A percentile compares a stretch with the other conserved stretches of the same genome.
phyloP scores from a whole-genome alignment of 352 stramenopile genomes.

The Phytophthora rubi region DNA sequence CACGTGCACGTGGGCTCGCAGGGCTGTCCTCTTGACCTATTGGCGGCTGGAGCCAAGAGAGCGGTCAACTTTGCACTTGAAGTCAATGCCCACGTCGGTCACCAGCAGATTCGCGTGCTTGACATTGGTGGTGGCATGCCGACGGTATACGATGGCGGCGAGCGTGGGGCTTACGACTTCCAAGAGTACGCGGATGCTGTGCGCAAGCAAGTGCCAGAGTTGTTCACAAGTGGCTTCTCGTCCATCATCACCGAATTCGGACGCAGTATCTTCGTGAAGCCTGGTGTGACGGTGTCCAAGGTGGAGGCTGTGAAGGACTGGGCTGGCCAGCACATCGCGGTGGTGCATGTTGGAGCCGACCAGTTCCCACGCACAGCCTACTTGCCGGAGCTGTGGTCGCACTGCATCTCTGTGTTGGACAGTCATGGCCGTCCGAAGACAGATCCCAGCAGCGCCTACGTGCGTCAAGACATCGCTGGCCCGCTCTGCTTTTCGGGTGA shows the following conservation, averaged over 20 bases:
- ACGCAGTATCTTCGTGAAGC: slow-evolving; percentile 87
- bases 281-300: slow-evolving; percentile 82
- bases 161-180: slow-evolving; percentile 78
- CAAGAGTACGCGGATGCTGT: slow-evolving; percentile 79
- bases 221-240: slow-evolving; percentile 83
- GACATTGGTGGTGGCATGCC: slow-evolving; percentile 94
- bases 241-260: slow-evolving; percentile 94
- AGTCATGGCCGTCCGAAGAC: slow-evolving; percentile 56
- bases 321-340: slow-evolving; percentile 74
- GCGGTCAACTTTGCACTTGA: slow-evolving; percentile 81
- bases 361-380: slow-evolving; percentile 92
- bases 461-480: slow-evolving; percentile 88
- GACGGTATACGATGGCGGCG: slow-evolving; percentile 85
- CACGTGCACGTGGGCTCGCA: slow-evolving; percentile 92
- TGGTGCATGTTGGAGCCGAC: slow-evolving; percentile 92
- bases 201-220: slow-evolving; percentile 67
- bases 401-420: slow-evolving; percentile 82
- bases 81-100: slow-evolving; percentile 67
- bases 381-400: slow-evolving; percentile 81
- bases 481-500: slow-evolving; percentile 94
- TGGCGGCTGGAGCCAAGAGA: slow-evolving; percentile 78
- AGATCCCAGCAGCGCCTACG: slow-evolving; percentile 35
- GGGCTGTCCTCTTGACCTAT: slow-evolving; percentile 83
- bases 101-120: slow-evolving; percentile 74
- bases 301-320: slow-evolving; percentile 92